Evolutionary conservation across 352 stramenopile genomes (phyloP), one percentile per base, ranked within the genome.

Genomic region (Phytopythium oedochilum): DNA sequence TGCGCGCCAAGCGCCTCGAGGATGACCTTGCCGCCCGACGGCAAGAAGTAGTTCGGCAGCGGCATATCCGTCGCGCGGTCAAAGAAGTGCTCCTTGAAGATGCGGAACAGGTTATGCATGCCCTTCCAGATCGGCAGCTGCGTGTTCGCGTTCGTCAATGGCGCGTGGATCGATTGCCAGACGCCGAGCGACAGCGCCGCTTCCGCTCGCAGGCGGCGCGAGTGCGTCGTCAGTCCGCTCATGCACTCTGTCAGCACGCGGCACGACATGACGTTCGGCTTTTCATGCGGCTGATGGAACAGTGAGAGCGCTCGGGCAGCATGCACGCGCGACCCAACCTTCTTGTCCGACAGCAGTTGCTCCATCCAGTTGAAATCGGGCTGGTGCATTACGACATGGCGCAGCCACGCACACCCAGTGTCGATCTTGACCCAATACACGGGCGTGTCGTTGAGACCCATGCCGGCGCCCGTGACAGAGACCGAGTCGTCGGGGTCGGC

Each of bases 281-380:
- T 92, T 49, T 94, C 84, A 51, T 94, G 79, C 17, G 82, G 80
- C 32, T 83, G 73, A 49, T 90, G 83, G 53, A 91, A 94, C 14
- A 92, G 57, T 18, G 84, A 76, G 10, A 94, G 57, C 5, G 84
- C 84, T 12, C 84, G 76, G 9, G 83, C 82, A 6, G 84, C 84
- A 49, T 94, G 82, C 5, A 94, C 81, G n/a, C 83, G 75, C 0
- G 84, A 90, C 0, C 79, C 78, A 10, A 94, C 83, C 51, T 90
- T 90, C 46, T 90, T 91, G 64, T 94, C 84, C 0, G 78, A 90
- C 20, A 92, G 51, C 1, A 94, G 56, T 49, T 94, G 84, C 66
- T 94, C 84, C 80, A 92, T 92, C 84, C 84, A 94, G 63, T 94
- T 94, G 53, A 92, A 94, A 44, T 94, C 84, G 3, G 84, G 84